A percentile compares a stretch with the other conserved stretches of the same genome.
phyloP scores from a whole-genome alignment of 176 grass and related monocot genomes.

The Chrysopogon serrulatus region DNA sequence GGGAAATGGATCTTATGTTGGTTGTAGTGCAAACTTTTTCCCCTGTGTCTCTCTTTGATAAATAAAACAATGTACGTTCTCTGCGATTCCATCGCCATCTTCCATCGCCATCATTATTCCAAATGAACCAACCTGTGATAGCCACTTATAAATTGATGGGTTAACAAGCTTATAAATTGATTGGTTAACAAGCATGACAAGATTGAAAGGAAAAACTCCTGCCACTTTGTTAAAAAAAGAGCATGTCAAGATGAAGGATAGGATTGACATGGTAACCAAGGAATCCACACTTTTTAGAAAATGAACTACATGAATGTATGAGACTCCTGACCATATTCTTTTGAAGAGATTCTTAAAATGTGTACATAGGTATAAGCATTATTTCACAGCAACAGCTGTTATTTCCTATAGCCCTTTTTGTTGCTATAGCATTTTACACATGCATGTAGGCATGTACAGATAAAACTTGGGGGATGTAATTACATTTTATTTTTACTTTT shows the following conservation, averaged over 20 bases:
- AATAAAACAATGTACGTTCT: neutral
- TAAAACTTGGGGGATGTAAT: neutral
- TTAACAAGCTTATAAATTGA: neutral
- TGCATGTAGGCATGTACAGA: neutral
- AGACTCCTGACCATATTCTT: neutral
- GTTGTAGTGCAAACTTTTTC: neutral
- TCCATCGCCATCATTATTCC: too few species aligned
- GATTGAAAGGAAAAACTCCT: neutral
- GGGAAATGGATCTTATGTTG: neutral
- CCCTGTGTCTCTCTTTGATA: neutral
- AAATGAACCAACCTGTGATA: too few species aligned
- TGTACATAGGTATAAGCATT: neutral
- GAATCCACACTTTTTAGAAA: neutral
- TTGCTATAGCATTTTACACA: neutral
- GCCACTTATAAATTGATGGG: neutral
- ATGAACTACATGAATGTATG: neutral
- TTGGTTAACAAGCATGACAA: neutral
- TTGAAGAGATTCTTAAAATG: neutral
- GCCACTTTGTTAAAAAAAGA: neutral
- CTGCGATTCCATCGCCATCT: too few species aligned
- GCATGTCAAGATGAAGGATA: neutral
- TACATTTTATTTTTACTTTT: slow-evolving; percentile 2
- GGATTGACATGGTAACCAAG: neutral
- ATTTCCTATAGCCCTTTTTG: neutral
- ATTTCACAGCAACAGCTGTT: neutral